These are phyloP conservation scores for Malbranchea zuffiana DNA, from an alignment of 2,329 filamentous ascomycete genomes.

Conservation along the genomic window DNA sequence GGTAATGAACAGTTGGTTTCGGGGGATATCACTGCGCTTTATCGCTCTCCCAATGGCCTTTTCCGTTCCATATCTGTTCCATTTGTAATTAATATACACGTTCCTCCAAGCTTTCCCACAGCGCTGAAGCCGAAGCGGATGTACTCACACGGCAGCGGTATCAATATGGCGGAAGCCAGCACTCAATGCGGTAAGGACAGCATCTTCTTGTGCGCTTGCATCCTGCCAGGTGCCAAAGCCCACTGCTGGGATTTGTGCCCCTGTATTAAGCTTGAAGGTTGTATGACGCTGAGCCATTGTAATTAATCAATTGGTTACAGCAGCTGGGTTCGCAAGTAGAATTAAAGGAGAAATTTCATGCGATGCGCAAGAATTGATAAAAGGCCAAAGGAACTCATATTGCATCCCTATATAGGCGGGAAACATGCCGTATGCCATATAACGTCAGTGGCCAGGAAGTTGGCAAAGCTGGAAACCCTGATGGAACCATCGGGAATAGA, in stretches of 20 bases:
- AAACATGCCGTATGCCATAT: no score
- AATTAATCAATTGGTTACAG: no score
- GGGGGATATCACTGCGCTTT: constrained; percentile 51
- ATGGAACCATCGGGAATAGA: no score
- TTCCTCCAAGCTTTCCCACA: background rate
- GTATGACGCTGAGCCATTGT: constrained; percentile 20
- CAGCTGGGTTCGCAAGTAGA: no score
- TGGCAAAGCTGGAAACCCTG: no score
- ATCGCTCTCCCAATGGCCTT: constrained; percentile 55
- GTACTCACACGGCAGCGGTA: constrained; percentile 35
- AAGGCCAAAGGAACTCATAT: no score
- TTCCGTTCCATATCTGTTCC: constrained; percentile 49
- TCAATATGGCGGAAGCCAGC: constrained; percentile 48
- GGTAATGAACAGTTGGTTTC: constrained; percentile 54
- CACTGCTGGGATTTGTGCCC: constrained; percentile 37
- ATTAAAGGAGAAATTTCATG: no score
- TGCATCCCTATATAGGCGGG: no score
- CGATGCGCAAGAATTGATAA: no score
- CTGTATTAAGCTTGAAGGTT: constrained; percentile 38
- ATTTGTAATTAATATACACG: background rate
- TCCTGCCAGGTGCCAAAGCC: constrained; percentile 49
- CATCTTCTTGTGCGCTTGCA: constrained; percentile 37
- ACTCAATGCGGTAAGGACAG: constrained; percentile 38
- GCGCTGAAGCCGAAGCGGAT: background rate
- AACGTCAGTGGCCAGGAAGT: no score